These are phyloP conservation scores for Hypoxylon sp. DNA, from an alignment of 2,329 filamentous ascomycete genomes.

Conservation along the genomic window DNA sequence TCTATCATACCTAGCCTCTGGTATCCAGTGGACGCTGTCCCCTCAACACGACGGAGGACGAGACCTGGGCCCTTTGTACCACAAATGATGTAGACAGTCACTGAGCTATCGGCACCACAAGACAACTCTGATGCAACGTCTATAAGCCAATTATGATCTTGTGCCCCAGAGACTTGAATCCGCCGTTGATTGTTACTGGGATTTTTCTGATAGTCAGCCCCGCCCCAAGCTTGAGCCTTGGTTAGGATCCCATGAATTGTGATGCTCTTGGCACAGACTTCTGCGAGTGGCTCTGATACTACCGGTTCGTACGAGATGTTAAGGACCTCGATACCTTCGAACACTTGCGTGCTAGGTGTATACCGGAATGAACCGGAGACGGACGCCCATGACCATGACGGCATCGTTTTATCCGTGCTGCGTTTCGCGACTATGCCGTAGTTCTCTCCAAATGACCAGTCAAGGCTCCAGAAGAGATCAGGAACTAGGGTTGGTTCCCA, in stretches of 20 bases:
- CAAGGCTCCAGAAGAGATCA: slow-evolving; percentile 40
- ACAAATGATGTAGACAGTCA: slow-evolving; percentile 25
- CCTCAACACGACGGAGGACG: slow-evolving; percentile 31
- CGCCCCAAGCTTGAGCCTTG: slow-evolving; percentile 27
- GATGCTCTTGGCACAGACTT: slow-evolving; percentile 27
- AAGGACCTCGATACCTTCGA: slow-evolving; percentile 30
- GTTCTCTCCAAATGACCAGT: slow-evolving; percentile 6
- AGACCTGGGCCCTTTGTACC: slow-evolving; percentile 34
- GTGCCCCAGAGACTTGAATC: slow-evolving; percentile 7
- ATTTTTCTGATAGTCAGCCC: background rate
- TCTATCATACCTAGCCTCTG: slow-evolving; percentile 30
- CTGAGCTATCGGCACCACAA: slow-evolving; percentile 12
- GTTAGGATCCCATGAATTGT: slow-evolving; percentile 22
- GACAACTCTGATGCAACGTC: slow-evolving; percentile 31
- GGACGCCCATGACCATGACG: slow-evolving; percentile 46
- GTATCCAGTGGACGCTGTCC: slow-evolving; percentile 20
- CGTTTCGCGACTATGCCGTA: slow-evolving; percentile 30
- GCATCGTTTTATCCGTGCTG: slow-evolving; percentile 27
- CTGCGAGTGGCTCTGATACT: slow-evolving; percentile 14
- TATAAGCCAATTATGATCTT: slow-evolving; percentile 29
- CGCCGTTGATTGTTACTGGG: slow-evolving; percentile 7
- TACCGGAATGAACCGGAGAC: slow-evolving; percentile 37
- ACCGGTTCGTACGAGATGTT: slow-evolving; percentile 17
- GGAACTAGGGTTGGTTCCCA: slow-evolving; percentile 37
- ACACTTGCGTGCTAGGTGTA: background rate